Conservation (phyloP, 2,329 filamentous ascomycete genomes). For the Penicillium sp. region DNA sequence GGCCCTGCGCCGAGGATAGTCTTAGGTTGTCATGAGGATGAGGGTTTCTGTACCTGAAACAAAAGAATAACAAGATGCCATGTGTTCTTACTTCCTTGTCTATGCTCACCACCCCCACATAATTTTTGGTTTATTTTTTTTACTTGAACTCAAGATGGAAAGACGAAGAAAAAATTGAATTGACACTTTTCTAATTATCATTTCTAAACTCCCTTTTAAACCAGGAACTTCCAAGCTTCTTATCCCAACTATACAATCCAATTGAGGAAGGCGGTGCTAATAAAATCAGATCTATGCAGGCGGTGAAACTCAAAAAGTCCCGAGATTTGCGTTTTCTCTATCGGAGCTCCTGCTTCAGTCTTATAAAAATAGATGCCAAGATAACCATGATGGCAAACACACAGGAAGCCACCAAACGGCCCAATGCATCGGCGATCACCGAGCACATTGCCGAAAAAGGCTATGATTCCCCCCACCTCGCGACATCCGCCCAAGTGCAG, state of each 20-base stretch:
- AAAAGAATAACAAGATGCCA: conserved; percentile 32
- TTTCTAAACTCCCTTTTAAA: neutral
- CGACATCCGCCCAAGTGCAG: conserved; percentile 57
- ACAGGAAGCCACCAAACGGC: neutral
- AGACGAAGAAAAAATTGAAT: neutral
- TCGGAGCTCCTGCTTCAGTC: neutral
- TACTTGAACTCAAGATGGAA: conserved; percentile 5
- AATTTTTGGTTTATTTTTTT: conserved; percentile 5
- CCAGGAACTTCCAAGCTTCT: neutral
- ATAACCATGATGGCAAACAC: conserved; percentile 16
- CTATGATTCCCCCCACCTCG: conserved; percentile 30
- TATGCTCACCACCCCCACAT: conserved; percentile 22
- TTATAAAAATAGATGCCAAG: neutral
- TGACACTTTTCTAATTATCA: neutral
- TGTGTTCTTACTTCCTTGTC: conserved; percentile 36
- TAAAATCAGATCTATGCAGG: neutral
- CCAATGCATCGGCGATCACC: conserved; percentile 40
- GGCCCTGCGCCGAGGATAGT: neutral
- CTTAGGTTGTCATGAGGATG: neutral
- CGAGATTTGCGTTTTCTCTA: conserved; percentile 1
- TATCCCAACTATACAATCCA: neutral
- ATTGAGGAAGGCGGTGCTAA: conserved; percentile 11
- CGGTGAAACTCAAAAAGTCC: conserved; percentile 8
- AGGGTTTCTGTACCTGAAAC: neutral
- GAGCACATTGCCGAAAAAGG: conserved; percentile 35